Percentiles rank a stretch among this genome's conserved stretches.
These are phyloP conservation scores for Exophiala bonariae DNA, from an alignment of 2,329 filamentous ascomycete species.

Conservation along the genomic window DNA sequence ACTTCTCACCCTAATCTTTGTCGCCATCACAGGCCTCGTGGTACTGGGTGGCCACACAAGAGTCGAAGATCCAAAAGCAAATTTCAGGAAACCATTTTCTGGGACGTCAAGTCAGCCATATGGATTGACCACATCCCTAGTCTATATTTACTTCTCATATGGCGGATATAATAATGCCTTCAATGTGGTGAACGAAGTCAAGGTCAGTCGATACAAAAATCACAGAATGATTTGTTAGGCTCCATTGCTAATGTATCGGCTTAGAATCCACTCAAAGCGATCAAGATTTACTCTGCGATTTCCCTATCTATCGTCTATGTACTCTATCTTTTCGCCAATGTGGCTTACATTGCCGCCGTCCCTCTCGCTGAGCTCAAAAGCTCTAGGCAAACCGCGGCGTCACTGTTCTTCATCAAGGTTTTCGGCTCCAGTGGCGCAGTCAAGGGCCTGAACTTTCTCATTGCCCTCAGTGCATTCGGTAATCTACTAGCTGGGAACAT, in stretches of 20 bases:
- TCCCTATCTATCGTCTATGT: slow-evolving; percentile 54
- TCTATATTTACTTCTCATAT: slow-evolving; percentile 61
- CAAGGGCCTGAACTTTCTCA: slow-evolving; percentile 57
- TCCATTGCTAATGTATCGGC: not conserved
- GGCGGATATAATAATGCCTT: slow-evolving; percentile 60
- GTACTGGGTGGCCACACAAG: slow-evolving; percentile 57
- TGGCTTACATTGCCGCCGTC: slow-evolving; percentile 62
- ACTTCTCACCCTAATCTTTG: slow-evolving; percentile 61
- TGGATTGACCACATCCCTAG: slow-evolving; percentile 58
- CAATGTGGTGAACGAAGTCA: slow-evolving; percentile 63
- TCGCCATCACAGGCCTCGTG: slow-evolving; percentile 61
- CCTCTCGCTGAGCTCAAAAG: slow-evolving; percentile 52
- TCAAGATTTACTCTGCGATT: slow-evolving; percentile 51
- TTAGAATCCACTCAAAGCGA: slow-evolving; percentile 54
- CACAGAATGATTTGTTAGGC: no score
- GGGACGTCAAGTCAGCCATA: slow-evolving; percentile 47
- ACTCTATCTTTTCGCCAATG: slow-evolving; percentile 60
- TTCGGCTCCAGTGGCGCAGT: slow-evolving; percentile 54
- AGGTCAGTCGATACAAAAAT: slow-evolving; percentile 17
- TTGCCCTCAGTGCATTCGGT: slow-evolving; percentile 59
- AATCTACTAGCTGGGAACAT: slow-evolving; percentile 59
- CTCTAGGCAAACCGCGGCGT: slow-evolving; percentile 56
- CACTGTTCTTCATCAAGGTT: slow-evolving; percentile 59
- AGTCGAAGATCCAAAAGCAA: slow-evolving; percentile 52
- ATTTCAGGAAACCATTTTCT: slow-evolving; percentile 57